phyloP scores from a whole-genome alignment of 2,329 filamentous ascomycete species.

The Apiospora malaysiana region DNA sequence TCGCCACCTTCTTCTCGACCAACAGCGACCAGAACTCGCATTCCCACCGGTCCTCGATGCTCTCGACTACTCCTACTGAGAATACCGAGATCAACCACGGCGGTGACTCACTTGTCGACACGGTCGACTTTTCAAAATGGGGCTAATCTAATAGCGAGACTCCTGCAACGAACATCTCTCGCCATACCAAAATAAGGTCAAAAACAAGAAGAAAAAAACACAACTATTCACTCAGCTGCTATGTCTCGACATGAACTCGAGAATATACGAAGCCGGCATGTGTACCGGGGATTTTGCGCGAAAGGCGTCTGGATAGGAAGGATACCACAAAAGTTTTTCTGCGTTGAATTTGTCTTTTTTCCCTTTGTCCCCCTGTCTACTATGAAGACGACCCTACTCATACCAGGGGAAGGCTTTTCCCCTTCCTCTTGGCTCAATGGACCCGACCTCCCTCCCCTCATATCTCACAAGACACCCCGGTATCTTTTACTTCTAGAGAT shows the following conservation, averaged over 20 bases:
- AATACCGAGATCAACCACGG: constrained; percentile 55
- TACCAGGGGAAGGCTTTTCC: background rate
- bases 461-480: background rate
- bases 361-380: constrained; percentile 24
- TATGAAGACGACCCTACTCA: background rate
- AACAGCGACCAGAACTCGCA: constrained; percentile 56
- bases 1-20: constrained; percentile 68
- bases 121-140: constrained; percentile 58
- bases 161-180: background rate
- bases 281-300: constrained; percentile 14
- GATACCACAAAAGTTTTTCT: constrained; percentile 47
- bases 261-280: constrained; percentile 27
- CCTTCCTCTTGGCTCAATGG: background rate
- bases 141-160: constrained; percentile 34
- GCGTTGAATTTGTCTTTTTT: constrained; percentile 32
- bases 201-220: background rate
- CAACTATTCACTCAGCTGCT: constrained; percentile 18
- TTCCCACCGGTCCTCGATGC: constrained; percentile 64
- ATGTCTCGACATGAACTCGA: constrained; percentile 35
- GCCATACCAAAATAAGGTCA: background rate
- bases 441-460: background rate
- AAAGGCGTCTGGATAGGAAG: constrained; percentile 41
- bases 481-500: background rate
- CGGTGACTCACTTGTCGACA: constrained; percentile 50
- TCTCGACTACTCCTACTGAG: constrained; percentile 60